Percentiles rank a stretch among this genome's conserved stretches.
Evolutionary conservation across 352 stramenopile species (phyloP).

Genomic region (Globisporangium apiculatum): DNA sequence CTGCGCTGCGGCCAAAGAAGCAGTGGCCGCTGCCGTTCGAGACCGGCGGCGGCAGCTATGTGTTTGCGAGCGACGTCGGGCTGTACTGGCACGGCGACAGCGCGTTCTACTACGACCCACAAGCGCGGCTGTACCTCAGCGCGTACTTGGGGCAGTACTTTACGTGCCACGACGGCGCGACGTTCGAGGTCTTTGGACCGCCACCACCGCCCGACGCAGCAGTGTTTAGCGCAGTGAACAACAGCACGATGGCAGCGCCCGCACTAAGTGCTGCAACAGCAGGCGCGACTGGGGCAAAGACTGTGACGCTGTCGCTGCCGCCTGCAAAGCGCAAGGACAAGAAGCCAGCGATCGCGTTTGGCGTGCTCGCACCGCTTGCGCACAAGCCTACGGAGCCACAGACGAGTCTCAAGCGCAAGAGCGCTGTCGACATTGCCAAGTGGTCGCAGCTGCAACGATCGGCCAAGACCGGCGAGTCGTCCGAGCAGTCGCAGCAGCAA

Average conservation of each 20-base stretch:
- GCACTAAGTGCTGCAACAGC: neutral
- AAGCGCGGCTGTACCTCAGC: conserved; percentile 72
- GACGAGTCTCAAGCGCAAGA: conserved; percentile 58
- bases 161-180: conserved; percentile 22
- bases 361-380: neutral
- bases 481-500: neutral
- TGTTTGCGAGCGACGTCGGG: conserved; percentile 54
- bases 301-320: neutral
- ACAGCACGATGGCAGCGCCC: neutral
- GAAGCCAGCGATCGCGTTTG: conserved; percentile 1
- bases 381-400: conserved; percentile 1
- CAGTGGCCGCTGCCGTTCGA: conserved; percentile 73
- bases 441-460: conserved; percentile 61
- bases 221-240: conserved; percentile 7
- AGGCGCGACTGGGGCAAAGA: neutral
- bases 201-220: conserved; percentile 43
- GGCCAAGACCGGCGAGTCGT: conserved; percentile 15
- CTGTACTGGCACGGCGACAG: conserved; percentile 79
- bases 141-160: conserved; percentile 67
- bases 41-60: conserved; percentile 65
- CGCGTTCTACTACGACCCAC: conserved; percentile 81
- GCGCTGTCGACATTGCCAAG: conserved; percentile 72
- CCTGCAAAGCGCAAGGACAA: conserved; percentile 1
- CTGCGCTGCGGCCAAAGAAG: conserved; percentile 61
- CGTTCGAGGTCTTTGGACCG: conserved; percentile 43